Base-by-base conservation (phyloP, 1,139 yeast genomes). In the Hyphopichia wangnamkhiaoensis region DNA sequence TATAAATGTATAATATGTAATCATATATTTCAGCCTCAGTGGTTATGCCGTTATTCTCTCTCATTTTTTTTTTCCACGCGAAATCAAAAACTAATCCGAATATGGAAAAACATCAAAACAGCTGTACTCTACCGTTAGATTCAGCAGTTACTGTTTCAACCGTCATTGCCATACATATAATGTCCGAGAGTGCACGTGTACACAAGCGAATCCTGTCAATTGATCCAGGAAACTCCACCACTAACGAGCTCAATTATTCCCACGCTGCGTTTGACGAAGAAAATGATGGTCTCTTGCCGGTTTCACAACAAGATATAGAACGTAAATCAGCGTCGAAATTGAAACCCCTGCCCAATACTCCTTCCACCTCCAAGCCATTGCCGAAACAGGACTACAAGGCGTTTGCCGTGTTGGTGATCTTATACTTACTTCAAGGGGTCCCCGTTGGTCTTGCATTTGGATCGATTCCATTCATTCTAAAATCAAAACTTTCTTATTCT, bases 401-500 rank as follows among this genome's bases (percentile, higher is more conserved):
- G 40, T 93, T 93, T 56, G 64, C 75, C 31, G 72, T 91, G 13
- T 66, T 93, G 39, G 82, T 88, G 8, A 54, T 85, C 7, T 65
- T 93, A 21, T 93, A 93, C 55, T 66, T 90, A 34, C 72, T 91
- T 10, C 98, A 93, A 59, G 99, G 98, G 19, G 82, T 93, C 4
- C 98, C 98, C 0, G 95, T 91, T 13, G 99, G 99, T 0, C 64
- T 93, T 31, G 96, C 96, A 2, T 90, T 93, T 67, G 98, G 98
- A 3, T 84, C 96, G 1, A 76, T 93, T n/a, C 99, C 98, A 1
- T 93, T 91, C 54, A 68, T 94, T 25, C 70, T 94, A 42, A 93
- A 93, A 59, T 78, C 93, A 9, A 79, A 82, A 45, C 72, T 91
- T 20, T 76, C 90, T n/a, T 93, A 87, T 56, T 81, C 96, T 1